Evolutionary conservation across 2,329 filamentous ascomycete genomes (phyloP), one percentile per base, ranked within the genome.

Genomic region (Volutella citrinella): DNA sequence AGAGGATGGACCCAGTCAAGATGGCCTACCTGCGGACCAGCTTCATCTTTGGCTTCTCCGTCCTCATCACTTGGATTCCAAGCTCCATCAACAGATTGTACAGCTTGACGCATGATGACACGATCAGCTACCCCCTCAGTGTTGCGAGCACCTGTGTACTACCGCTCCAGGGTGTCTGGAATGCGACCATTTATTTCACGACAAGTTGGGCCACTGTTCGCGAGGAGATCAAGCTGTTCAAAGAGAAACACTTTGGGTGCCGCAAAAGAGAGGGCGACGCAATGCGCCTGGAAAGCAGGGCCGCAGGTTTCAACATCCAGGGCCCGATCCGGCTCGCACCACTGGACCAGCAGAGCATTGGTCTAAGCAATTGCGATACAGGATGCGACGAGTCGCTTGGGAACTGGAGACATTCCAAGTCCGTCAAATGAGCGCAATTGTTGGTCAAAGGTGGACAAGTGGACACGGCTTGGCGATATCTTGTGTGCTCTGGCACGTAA

Each of bases 81-180:
- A 84, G 80, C 39, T 85, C 80, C 15, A 73, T 84, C 55, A 90
- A 91, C 59, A 70, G 85, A 11, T 70, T 89, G 6, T 84, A 87
- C 56, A 76, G 78, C 34, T 66, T 88, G 24, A 64, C 77, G 4
- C 65, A 78, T 40, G 27, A 51, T 6, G 53, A 68, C 10, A 51
- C 64, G 17, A 65, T 72, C 38, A 74, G 68, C 48, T 90, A 81
- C 52, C 70, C 68, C 3, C 70, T 90, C 25, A 84, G 84, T 52
- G 71, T 87, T 22, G 74, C 78, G 1, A 82, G 82, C 16, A 80
- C 81, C 3, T 70, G 85, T 10, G 84, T 90, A 0, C 66, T 91
- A 5, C 84, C 86, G 0, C 67, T 88, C 1, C 87, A 91, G 56
- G 86, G 87, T 1, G 77, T 88, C 30, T 90, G 85, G 84, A 91